A percentile compares a stretch with the other conserved stretches of the same genome.
These are phyloP conservation scores for Alnus rubra DNA, from an alignment of 306 rosid species.

Conservation along the genomic window DNA sequence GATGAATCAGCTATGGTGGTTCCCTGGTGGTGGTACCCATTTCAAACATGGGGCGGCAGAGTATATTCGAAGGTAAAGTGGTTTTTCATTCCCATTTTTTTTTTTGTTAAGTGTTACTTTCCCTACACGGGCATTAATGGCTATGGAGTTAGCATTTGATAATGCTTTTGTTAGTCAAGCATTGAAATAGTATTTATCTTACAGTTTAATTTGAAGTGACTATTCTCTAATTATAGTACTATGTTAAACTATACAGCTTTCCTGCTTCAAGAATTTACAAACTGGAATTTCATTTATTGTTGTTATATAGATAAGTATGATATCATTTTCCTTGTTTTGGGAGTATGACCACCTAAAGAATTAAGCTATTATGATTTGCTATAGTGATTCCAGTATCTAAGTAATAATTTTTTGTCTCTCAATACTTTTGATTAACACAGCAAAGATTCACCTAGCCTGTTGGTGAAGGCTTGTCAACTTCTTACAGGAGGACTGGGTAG, in stretches of 20 bases:
- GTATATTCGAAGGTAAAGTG: conserved; percentile 73
- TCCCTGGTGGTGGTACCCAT: conserved; percentile 99
- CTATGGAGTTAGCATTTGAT: background rate
- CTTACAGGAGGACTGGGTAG: no score
- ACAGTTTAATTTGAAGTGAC: background rate
- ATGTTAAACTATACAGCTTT: background rate
- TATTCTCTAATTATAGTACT: background rate
- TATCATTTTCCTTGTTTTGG: background rate
- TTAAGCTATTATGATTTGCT: background rate
- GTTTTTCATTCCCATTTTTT: conserved; percentile 11
- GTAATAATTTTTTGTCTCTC: background rate
- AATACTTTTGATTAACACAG: background rate
- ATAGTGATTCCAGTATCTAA: background rate
- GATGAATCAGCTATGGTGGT: conserved; percentile 86
- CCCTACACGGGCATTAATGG: background rate
- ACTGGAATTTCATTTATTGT: background rate
- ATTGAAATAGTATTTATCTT: background rate
- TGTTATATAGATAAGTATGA: background rate
- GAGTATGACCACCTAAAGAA: background rate
- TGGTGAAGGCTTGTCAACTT: background rate
- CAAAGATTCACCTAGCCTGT: background rate
- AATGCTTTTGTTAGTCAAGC: background rate
- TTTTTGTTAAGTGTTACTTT: background rate
- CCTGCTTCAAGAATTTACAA: background rate
- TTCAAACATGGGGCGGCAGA: conserved; percentile 92